phyloP scores from a whole-genome alignment of 1,284 basidiomycete genomes.

The Trametes sp. region DNA sequence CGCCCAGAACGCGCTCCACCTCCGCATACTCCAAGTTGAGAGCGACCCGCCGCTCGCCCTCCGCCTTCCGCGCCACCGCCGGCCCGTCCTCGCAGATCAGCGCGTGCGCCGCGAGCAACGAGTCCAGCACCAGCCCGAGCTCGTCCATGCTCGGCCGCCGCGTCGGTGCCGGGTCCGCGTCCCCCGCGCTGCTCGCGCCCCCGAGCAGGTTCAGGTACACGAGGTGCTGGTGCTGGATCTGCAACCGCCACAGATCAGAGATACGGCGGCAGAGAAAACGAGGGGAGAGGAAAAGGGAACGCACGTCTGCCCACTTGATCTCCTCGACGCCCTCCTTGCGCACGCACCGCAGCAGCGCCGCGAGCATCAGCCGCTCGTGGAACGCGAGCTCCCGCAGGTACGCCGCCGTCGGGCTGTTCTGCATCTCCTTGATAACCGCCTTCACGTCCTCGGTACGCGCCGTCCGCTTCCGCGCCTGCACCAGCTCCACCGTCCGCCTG shows the following conservation, averaged over 20 bases:
- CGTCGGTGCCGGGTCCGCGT: conserved; percentile 54
- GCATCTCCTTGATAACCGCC: conserved; percentile 88
- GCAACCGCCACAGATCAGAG: background rate
- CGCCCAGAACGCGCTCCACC: conserved; percentile 76
- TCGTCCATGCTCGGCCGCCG: conserved; percentile 64
- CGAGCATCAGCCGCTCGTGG: conserved; percentile 91
- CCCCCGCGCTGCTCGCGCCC: conserved; percentile 44
- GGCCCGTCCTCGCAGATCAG: conserved; percentile 73
- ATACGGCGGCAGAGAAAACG: background rate
- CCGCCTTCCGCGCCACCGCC: conserved; percentile 57
- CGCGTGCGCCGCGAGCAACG: conserved; percentile 74
- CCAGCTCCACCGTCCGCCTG: conserved; percentile 88
- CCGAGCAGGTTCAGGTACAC: conserved; percentile 66
- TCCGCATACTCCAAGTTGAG: conserved; percentile 76
- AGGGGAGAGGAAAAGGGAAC: background rate
- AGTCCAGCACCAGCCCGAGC: conserved; percentile 68
- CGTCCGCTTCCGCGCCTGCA: conserved; percentile 55
- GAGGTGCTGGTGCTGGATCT: conserved; percentile 75
- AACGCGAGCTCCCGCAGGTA: conserved; percentile 84
- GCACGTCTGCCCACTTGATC: conserved; percentile 85
- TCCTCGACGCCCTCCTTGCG: conserved; percentile 88
- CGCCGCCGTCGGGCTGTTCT: conserved; percentile 88
- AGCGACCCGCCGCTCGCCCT: conserved; percentile 66
- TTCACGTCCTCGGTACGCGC: conserved; percentile 82
- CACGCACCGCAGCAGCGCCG: conserved; percentile 85